These are phyloP conservation scores for Anisodus tanguticus DNA, from an alignment of 257 asterid genomes.

Conservation along the genomic window DNA sequence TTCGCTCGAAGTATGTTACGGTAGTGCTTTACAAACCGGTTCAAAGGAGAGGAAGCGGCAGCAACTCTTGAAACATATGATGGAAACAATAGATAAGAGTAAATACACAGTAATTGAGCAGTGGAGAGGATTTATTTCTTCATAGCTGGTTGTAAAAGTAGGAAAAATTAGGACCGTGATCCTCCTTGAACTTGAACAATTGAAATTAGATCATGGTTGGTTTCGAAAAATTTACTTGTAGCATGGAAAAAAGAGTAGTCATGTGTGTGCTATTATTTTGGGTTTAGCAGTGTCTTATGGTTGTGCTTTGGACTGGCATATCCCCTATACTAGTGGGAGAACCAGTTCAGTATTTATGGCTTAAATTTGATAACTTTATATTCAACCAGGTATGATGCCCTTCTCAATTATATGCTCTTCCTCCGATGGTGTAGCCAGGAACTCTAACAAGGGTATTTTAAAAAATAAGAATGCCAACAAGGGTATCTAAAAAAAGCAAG, in stretches of 20 bases:
- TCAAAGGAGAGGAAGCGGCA: constrained; percentile 61
- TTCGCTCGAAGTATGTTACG: constrained; percentile 80
- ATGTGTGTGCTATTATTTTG: background rate
- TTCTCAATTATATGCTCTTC: background rate
- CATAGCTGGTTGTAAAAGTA: constrained; percentile 22
- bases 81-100: constrained; percentile 20
- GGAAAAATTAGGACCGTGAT: background rate
- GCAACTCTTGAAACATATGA: constrained; percentile 33
- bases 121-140: background rate
- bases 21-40: constrained; percentile 94
- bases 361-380: background rate
- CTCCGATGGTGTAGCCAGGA: too few relatives aligned
- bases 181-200: background rate
- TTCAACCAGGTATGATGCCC: constrained; percentile 3
- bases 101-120: constrained; percentile 29
- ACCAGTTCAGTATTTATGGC: background rate
- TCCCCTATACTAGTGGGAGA: too few relatives aligned
- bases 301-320: background rate
- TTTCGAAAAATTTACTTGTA: background rate
- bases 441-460: too few relatives aligned
- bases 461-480: too few relatives aligned
- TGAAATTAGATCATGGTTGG: background rate
- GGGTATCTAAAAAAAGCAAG: too few relatives aligned
- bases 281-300: background rate
- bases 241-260: background rate